phyloP scores from a whole-genome alignment of 768 basidiomycete species.

The Coprinellus micaceus region DNA sequence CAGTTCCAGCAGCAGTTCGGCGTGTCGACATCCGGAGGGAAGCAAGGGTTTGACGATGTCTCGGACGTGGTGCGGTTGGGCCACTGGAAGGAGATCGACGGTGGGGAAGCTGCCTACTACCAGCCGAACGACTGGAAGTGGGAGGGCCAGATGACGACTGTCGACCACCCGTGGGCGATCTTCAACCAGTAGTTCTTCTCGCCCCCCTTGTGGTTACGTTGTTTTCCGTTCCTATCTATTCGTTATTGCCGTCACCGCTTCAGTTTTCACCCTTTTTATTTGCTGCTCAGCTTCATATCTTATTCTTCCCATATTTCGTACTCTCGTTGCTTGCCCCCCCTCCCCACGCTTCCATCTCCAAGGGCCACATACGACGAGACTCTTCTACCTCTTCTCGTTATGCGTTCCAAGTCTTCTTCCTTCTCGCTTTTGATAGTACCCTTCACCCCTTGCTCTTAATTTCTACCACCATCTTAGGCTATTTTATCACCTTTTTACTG shows the following conservation, averaged over 20 bases:
- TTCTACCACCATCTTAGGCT: conserved; percentile 21
- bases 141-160: conserved; percentile 61
- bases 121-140: conserved; percentile 64
- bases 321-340: conserved; percentile 14
- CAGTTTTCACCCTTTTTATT: conserved; percentile 6
- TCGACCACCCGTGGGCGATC: conserved; percentile 74
- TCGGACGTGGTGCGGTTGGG: conserved; percentile 55
- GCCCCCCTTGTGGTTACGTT: conserved; percentile 26
- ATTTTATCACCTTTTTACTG: conserved; percentile 21
- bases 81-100: conserved; percentile 67
- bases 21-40: conserved; percentile 32
- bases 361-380: no score
- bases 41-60: conserved; percentile 47
- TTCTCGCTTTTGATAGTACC: background rate
- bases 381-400: conserved; percentile 8
- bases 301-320: conserved; percentile 18
- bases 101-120: conserved; percentile 71
- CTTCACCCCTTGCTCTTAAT: conserved; percentile 7
- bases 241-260: conserved; percentile 12
- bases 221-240: conserved; percentile 13
- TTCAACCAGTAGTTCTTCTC: conserved; percentile 46
- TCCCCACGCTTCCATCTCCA: conserved; percentile 1
- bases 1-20: conserved; percentile 18
- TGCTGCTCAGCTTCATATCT: conserved; percentile 18
- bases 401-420: conserved; percentile 23